Conservation (phyloP, 768 basidiomycete species). For the Naematelia aurantialba region DNA sequence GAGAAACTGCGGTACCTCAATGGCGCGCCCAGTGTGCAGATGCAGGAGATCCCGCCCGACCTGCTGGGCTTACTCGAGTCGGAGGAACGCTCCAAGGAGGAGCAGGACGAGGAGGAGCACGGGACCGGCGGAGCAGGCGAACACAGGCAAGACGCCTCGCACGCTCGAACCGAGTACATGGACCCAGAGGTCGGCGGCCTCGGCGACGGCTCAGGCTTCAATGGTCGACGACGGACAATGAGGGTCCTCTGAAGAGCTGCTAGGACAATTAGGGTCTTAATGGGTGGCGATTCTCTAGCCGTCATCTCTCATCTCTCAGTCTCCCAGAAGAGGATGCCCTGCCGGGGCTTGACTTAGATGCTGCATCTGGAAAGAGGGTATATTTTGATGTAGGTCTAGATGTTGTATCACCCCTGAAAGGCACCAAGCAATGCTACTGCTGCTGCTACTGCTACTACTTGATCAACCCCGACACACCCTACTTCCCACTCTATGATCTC, state of each 20-base stretch:
- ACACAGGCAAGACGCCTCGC: not conserved
- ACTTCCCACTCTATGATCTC: no score
- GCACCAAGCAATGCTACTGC: not conserved
- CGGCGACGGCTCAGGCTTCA: not conserved
- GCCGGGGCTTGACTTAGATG: no score
- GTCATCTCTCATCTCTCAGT: no score
- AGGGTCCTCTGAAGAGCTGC: not conserved
- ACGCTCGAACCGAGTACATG: not conserved
- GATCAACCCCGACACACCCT: no score
- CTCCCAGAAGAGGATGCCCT: no score
- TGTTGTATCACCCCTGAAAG: not conserved
- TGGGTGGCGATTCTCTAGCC: no score
- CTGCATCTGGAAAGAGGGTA: no score
- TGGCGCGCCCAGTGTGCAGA: conserved; percentile 91
- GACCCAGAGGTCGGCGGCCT: not conserved
- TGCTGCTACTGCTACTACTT: no score
- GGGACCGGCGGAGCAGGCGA: not conserved
- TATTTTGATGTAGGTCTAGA: not conserved
- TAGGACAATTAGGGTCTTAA: not conserved
- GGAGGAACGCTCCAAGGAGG: conserved; percentile 63
- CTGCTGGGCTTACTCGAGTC: conserved; percentile 62
- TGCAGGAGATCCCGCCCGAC: conserved; percentile 95
- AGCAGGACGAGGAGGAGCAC: conserved; percentile 39
- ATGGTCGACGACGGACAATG: not conserved
- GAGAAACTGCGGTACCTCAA: conserved; percentile 88